Evolutionary conservation across 768 basidiomycete genomes (phyloP).

Genomic region (Arthromyces matolae): DNA sequence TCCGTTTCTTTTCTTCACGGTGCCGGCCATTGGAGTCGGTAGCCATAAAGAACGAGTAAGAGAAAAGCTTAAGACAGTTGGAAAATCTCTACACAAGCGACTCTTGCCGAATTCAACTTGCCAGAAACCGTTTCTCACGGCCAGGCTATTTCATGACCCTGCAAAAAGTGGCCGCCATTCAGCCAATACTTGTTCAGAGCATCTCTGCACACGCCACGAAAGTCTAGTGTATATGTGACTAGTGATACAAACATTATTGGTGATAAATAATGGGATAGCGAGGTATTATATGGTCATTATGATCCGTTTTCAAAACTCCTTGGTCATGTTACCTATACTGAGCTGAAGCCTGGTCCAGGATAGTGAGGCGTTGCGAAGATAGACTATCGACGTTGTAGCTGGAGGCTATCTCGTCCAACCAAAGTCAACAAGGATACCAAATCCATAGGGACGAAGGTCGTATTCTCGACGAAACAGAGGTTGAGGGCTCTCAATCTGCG

Average conservation of each 20-base stretch:
- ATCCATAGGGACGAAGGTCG: slow-evolving; percentile 69
- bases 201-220: too few relatives aligned
- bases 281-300: slow-evolving; percentile 17
- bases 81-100: slow-evolving; percentile 16
- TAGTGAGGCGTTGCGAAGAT: slow-evolving; percentile 1
- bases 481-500: slow-evolving; percentile 15
- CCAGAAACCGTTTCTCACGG: slow-evolving; percentile 18
- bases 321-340: slow-evolving; percentile 3
- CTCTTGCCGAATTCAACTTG: slow-evolving; percentile 20
- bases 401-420: slow-evolving; percentile 47
- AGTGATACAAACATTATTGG: slow-evolving; percentile 14
- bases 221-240: too few relatives aligned
- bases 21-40: slow-evolving; percentile 32
- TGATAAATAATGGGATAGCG: slow-evolving; percentile 14
- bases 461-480: slow-evolving; percentile 49
- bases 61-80: slow-evolving; percentile 1
- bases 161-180: too few relatives aligned
- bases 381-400: not conserved
- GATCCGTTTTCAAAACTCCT: slow-evolving; percentile 13
- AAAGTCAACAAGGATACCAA: slow-evolving; percentile 72
- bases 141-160: not conserved
- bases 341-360: not conserved
- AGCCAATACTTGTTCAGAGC: too few relatives aligned
- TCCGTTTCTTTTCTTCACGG: slow-evolving; percentile 33
- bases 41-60: slow-evolving; percentile 28